phyloP scores from a whole-genome alignment of 495 filamentous ascomycete genomes.

The Darksidea phi region DNA sequence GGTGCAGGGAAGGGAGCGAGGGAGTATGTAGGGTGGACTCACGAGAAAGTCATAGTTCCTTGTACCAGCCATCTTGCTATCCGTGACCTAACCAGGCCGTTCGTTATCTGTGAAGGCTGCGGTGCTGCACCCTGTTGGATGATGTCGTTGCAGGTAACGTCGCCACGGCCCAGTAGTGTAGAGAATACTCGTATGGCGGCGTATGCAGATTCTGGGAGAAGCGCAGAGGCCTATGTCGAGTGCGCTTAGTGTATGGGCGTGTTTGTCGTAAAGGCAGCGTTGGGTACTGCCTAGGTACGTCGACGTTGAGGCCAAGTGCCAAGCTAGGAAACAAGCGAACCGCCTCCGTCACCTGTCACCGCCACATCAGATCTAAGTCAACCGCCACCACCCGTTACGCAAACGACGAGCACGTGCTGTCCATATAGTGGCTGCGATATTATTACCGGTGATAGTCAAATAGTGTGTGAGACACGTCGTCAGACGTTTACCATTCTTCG shows the following conservation, averaged over 20 bases:
- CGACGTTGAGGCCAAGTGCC: constrained; percentile 10
- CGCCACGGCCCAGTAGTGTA: background rate
- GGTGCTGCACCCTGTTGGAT: constrained; percentile 24
- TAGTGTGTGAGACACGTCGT: too few relatives aligned
- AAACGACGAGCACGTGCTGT: background rate
- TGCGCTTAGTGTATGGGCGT: background rate
- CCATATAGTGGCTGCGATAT: background rate
- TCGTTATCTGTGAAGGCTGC: constrained; percentile 12
- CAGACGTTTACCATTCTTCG: too few relatives aligned
- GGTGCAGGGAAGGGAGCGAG: background rate
- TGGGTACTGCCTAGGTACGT: background rate
- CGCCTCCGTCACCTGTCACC: background rate
- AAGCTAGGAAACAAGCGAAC: constrained; percentile 4
- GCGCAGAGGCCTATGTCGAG: too few relatives aligned
- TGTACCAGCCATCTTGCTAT: constrained; percentile 79
- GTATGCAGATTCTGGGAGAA: background rate
- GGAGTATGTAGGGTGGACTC: constrained; percentile 41
- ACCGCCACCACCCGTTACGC: background rate
- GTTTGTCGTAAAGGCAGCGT: constrained; percentile 1
- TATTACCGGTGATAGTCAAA: too few relatives aligned
- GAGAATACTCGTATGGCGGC: background rate
- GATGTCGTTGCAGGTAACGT: constrained; percentile 20
- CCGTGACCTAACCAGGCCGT: constrained; percentile 25
- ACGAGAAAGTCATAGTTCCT: constrained; percentile 99
- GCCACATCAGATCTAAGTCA: constrained; percentile 3